phyloP scores from a whole-genome alignment of 768 basidiomycete genomes.

The Krasilnikovozyma curviuscula region DNA sequence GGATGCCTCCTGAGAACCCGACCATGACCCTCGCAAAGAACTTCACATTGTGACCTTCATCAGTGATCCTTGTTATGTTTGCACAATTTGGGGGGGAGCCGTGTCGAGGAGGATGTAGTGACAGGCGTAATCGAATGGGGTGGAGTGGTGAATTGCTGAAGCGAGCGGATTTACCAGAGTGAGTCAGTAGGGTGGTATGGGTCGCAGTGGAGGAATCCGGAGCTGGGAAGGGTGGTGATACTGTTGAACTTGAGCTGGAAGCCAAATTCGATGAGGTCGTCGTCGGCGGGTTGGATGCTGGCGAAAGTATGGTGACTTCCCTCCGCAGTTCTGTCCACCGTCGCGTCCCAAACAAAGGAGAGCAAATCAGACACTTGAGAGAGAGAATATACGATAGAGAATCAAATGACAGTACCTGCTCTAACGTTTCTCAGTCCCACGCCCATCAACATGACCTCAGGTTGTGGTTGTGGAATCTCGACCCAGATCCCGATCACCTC shows the following conservation, averaged over 20 bases:
- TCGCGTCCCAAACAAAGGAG: no score
- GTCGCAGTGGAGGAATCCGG: neutral
- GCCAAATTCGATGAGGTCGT: neutral
- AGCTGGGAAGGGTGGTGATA: neutral
- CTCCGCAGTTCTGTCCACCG: slow-evolving; percentile 6
- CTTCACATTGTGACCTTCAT: no score
- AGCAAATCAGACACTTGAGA: no score
- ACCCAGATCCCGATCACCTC: slow-evolving; percentile 5
- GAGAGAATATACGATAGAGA: no score
- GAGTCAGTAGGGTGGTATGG: slow-evolving; percentile 1
- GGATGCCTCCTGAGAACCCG: no score
- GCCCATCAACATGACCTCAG: neutral
- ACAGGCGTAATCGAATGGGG: slow-evolving; percentile 5
- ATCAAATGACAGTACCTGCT: no score
- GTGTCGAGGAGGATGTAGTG: slow-evolving; percentile 6
- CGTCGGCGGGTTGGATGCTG: neutral
- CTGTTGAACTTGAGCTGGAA: neutral
- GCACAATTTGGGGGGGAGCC: no score
- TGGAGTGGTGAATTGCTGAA: slow-evolving; percentile 9
- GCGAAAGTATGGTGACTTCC: neutral
- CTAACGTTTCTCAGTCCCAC: slow-evolving; percentile 3
- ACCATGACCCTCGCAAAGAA: no score
- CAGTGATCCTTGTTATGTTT: no score
- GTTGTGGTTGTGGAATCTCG: slow-evolving; percentile 5
- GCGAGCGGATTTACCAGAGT: slow-evolving; percentile 3